These are phyloP conservation scores for Polytrichum commune DNA, from an alignment of 225 moss, liverwort and hornwort genomes.

Conservation along the genomic window DNA sequence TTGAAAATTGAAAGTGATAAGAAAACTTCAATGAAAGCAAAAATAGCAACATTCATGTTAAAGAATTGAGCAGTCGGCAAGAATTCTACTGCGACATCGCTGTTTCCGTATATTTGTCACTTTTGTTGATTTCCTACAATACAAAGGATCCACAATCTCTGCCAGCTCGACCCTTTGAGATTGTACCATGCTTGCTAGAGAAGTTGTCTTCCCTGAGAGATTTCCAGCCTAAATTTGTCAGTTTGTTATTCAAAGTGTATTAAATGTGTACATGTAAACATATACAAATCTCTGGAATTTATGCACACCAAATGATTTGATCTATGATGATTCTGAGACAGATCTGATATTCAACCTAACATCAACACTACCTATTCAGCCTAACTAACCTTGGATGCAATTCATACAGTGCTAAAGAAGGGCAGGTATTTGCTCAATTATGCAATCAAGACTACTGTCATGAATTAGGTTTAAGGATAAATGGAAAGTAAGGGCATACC, in stretches of 20 bases:
- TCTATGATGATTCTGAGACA: not conserved
- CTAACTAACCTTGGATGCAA: not conserved
- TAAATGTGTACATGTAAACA: not conserved
- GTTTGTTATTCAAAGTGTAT: not conserved
- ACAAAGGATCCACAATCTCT: constrained; percentile 29
- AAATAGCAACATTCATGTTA: constrained; percentile 3
- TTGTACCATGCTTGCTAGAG: constrained; percentile 12
- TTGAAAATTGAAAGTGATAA: not conserved
- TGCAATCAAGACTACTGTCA: no score
- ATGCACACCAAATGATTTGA: no score
- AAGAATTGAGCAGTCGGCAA: constrained; percentile 40
- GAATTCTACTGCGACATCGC: constrained; percentile 33
- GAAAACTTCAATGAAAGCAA: not conserved
- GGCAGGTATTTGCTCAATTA: no score
- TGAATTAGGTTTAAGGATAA: not conserved
- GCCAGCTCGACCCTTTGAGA: constrained; percentile 20
- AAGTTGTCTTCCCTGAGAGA: constrained; percentile 29
- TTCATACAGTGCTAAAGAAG: no score
- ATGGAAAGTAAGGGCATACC: constrained; percentile 15
- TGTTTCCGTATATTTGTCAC: constrained; percentile 34
- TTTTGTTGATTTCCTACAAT: constrained; percentile 31
- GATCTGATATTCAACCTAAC: not conserved
- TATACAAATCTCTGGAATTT: not conserved
- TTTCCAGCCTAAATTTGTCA: not conserved
- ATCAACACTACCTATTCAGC: no score